Conservation (phyloP, 345 rosid species). For the Hevea brasiliensis region DNA sequence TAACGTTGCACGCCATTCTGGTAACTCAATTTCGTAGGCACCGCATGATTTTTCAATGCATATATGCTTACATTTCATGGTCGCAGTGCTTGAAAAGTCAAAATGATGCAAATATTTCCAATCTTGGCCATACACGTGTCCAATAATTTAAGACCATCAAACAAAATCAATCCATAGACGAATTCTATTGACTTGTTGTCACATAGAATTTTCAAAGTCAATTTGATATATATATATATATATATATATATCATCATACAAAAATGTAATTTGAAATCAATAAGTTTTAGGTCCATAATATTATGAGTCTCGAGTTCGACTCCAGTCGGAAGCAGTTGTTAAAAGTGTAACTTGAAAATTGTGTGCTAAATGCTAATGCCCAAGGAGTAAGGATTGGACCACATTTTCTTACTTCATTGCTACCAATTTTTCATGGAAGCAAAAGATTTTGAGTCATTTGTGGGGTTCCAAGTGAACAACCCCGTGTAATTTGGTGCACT, state of each 20-base stretch:
- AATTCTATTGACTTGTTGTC: neutral
- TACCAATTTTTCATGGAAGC: neutral
- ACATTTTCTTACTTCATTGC: no score
- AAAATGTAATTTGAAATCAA: neutral
- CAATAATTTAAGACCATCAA: no score
- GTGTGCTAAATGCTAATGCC: neutral
- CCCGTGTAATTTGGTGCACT: neutral
- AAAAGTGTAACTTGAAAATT: neutral
- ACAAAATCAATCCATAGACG: neutral
- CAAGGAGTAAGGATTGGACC: no score
- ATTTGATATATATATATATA: neutral
- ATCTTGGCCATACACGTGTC: neutral
- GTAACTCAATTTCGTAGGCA: conserved; percentile 27
- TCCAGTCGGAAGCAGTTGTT: no score
- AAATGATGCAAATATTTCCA: neutral
- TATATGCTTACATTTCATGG: neutral
- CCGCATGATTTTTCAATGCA: conserved; percentile 17
- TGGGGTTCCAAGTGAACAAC: neutral
- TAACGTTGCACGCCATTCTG: neutral
- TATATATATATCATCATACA: no score
- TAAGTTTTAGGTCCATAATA: no score
- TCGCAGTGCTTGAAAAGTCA: neutral
- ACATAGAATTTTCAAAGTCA: conserved; percentile 24
- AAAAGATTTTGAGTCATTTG: neutral
- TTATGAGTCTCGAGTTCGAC: no score